Evolutionary conservation across 2,329 filamentous ascomycete species (phyloP).

Genomic region (Venturia asperata): DNA sequence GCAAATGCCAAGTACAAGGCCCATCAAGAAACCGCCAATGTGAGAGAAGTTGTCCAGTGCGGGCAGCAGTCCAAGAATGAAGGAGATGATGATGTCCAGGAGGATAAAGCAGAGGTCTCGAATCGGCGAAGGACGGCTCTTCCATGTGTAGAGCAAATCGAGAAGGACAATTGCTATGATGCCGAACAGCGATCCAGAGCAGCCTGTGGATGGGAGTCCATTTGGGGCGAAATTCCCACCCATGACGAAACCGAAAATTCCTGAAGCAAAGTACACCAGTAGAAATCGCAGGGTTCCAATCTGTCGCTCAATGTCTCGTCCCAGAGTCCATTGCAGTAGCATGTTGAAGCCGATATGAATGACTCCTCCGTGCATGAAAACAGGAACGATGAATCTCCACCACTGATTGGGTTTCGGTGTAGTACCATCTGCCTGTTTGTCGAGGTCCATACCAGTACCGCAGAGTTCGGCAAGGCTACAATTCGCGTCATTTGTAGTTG

Average conservation of each 20-base stretch:
- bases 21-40: constrained; percentile 93
- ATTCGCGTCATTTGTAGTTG: constrained; percentile 46
- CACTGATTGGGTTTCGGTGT: constrained; percentile 78
- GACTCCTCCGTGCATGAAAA: constrained; percentile 89
- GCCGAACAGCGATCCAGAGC: constrained; percentile 85
- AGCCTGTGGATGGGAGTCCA: constrained; percentile 72
- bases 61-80: constrained; percentile 84
- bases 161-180: constrained; percentile 82
- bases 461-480: constrained; percentile 77
- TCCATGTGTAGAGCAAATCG: constrained; percentile 90
- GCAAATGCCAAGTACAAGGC: constrained; percentile 76
- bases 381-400: constrained; percentile 92
- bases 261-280: constrained; percentile 80
- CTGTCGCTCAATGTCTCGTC: constrained; percentile 82
- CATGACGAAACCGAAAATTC: constrained; percentile 93
- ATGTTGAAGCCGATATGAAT: constrained; percentile 96
- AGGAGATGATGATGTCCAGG: constrained; percentile 79
- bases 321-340: constrained; percentile 81
- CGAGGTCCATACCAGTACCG: constrained; percentile 60
- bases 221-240: constrained; percentile 87
- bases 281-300: constrained; percentile 86
- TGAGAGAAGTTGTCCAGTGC: constrained; percentile 96
- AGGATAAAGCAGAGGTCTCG: constrained; percentile 84
- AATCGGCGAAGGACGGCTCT: constrained; percentile 64
- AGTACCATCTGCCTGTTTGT: constrained; percentile 45